phyloP scores from a whole-genome alignment of 2,329 filamentous ascomycete genomes.

The Whalleya microplaca region DNA sequence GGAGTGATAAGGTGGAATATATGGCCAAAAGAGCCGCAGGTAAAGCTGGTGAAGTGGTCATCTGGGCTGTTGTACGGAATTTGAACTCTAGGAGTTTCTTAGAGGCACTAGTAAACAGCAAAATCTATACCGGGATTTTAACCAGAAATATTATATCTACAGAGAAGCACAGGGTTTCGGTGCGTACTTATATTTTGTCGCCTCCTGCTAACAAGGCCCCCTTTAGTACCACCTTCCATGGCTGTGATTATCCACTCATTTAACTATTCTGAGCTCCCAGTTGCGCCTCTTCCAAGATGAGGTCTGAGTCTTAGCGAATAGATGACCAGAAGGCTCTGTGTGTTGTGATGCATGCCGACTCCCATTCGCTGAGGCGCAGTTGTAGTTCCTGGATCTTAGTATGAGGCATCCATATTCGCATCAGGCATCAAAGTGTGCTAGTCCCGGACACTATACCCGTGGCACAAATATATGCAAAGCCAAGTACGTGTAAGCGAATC shows the following conservation, averaged over 20 bases:
- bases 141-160: not conserved
- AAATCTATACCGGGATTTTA: too few relatives aligned
- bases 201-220: not conserved
- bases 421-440: constrained; percentile 17
- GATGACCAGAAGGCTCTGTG: too few relatives aligned
- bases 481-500: not conserved
- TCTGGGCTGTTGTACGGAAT: not conserved
- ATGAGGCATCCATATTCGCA: constrained; percentile 21
- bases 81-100: too few relatives aligned
- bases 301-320: too few relatives aligned
- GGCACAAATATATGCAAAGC: too few relatives aligned
- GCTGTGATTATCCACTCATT: too few relatives aligned
- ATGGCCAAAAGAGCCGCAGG: constrained; percentile 38
- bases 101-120: too few relatives aligned
- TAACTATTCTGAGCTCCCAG: too few relatives aligned
- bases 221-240: not conserved
- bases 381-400: not conserved
- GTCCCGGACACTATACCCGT: too few relatives aligned
- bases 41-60: constrained; percentile 19
- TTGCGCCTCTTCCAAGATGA: too few relatives aligned
- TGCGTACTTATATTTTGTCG: not conserved
- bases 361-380: constrained; percentile 6
- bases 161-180: not conserved
- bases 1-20: constrained; percentile 39
- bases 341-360: too few relatives aligned